Percentiles rank a stretch among this genome's conserved stretches.
Evolutionary conservation across 2,329 filamentous ascomycete genomes (phyloP).

Genomic region (Emergomyces pasteurianus): DNA sequence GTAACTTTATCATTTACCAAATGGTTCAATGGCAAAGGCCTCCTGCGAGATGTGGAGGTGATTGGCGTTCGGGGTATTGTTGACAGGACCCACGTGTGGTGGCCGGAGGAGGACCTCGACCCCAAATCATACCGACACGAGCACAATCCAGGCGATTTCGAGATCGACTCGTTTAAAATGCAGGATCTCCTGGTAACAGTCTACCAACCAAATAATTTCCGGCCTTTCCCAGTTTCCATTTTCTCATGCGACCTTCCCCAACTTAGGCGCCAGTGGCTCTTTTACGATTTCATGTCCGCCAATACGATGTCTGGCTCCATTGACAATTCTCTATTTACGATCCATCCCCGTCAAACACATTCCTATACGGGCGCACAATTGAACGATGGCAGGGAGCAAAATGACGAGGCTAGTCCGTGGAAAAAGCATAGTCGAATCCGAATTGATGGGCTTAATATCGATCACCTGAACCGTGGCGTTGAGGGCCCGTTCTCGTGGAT

Average conservation of each 20-base stretch:
- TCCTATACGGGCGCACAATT: conserved; percentile 57
- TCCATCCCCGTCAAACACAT: conserved; percentile 86
- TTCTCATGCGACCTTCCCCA: conserved; percentile 91
- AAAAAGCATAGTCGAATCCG: conserved; percentile 90
- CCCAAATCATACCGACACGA: conserved; percentile 79
- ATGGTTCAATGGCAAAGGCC: conserved; percentile 95
- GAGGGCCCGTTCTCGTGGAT: conserved; percentile 97
- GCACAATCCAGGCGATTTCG: conserved; percentile 85
- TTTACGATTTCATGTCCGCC: conserved; percentile 92
- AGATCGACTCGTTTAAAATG: conserved; percentile 93
- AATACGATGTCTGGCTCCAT: conserved; percentile 94
- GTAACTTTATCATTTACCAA: conserved; percentile 96
- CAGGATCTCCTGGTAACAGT: conserved; percentile 86
- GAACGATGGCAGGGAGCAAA: conserved; percentile 43
- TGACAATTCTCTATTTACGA: conserved; percentile 92
- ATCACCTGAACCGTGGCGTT: conserved; percentile 87
- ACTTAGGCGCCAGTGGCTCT: conserved; percentile 88
- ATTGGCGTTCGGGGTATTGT: conserved; percentile 87
- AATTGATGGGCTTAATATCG: conserved; percentile 87
- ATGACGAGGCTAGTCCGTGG: conserved; percentile 62
- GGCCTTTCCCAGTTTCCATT: conserved; percentile 92
- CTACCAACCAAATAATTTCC: conserved; percentile 78
- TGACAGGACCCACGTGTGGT: conserved; percentile 73
- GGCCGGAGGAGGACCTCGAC: conserved; percentile 56
- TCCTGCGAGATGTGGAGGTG: conserved; percentile 83